Evolutionary conservation across 2,329 filamentous ascomycete species (phyloP).

Genomic region (Colletotrichum musicola): DNA sequence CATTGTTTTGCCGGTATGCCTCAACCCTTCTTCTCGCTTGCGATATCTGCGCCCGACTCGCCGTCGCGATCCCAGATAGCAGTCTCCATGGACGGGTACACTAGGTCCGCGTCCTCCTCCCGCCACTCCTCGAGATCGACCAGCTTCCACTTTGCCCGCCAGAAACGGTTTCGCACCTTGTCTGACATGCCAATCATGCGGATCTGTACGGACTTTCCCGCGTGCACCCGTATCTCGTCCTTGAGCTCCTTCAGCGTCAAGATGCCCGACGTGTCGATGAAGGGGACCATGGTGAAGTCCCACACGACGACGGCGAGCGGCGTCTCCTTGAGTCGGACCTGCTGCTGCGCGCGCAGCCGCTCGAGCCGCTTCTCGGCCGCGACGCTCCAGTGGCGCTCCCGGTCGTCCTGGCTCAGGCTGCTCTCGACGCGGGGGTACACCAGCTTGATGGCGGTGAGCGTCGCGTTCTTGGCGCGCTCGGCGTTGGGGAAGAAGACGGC

Average conservation of each 20-base stretch:
- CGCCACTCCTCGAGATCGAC: slow-evolving; percentile 34
- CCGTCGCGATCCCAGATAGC: slow-evolving; percentile 37
- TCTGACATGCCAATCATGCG: slow-evolving; percentile 63
- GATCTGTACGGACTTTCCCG: slow-evolving; percentile 59
- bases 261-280: slow-evolving; percentile 67
- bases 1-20: background rate
- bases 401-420: slow-evolving; percentile 47
- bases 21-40: slow-evolving; percentile 28
- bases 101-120: slow-evolving; percentile 35
- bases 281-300: slow-evolving; percentile 65
- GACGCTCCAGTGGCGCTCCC: slow-evolving; percentile 67
- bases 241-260: slow-evolving; percentile 63
- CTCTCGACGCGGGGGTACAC: slow-evolving; percentile 45
- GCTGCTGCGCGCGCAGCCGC: slow-evolving; percentile 57
- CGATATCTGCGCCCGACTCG: slow-evolving; percentile 16
- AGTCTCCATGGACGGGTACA: slow-evolving; percentile 33
- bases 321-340: slow-evolving; percentile 44
- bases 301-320: slow-evolving; percentile 63
- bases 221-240: slow-evolving; percentile 62
- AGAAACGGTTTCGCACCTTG: slow-evolving; percentile 55
- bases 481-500: slow-evolving; percentile 74
- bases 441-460: slow-evolving; percentile 61
- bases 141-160: slow-evolving; percentile 52
- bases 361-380: slow-evolving; percentile 61
- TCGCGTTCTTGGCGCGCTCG: slow-evolving; percentile 49